phyloP scores from a whole-genome alignment of 2,329 filamentous ascomycete genomes.

The Davidsoniella australis region DNA sequence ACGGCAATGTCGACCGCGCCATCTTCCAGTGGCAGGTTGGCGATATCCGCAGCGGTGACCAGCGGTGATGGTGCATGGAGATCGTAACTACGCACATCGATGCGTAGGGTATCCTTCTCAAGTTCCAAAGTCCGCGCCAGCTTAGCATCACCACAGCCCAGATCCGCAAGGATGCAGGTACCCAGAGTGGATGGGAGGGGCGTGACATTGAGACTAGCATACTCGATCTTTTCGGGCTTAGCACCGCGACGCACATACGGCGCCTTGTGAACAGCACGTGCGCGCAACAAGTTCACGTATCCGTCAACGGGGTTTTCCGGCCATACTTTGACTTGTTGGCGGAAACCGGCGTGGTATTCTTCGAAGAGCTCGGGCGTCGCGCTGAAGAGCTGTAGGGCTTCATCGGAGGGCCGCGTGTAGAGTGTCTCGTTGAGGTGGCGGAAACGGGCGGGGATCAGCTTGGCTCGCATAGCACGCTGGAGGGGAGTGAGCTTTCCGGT shows the following conservation, averaged over 20 bases:
- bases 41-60: constrained; percentile 80
- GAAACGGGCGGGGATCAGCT: constrained; percentile 88
- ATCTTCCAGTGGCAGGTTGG: constrained; percentile 59
- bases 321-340: constrained; percentile 88
- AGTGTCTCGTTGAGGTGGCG: constrained; percentile 93
- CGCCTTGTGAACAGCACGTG: constrained; percentile 32
- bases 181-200: constrained; percentile 57
- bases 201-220: constrained; percentile 18
- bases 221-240: constrained; percentile 14
- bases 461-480: constrained; percentile 85
- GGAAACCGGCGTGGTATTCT: constrained; percentile 93
- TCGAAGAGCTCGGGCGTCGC: constrained; percentile 82
- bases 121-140: constrained; percentile 53
- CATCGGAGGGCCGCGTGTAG: constrained; percentile 74
- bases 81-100: constrained; percentile 73
- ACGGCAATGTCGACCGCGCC: constrained; percentile 71
- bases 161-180: constrained; percentile 65
- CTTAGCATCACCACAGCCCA: constrained; percentile 84
- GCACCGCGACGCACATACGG: constrained; percentile 14
- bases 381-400: constrained; percentile 70
- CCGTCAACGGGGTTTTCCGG: constrained; percentile 88
- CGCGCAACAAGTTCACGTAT: constrained; percentile 57
- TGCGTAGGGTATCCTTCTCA: constrained; percentile 46
- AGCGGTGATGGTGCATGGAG: constrained; percentile 59
- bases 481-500: constrained; percentile 65